Conservation (phyloP, 2,329 filamentous ascomycete species). For the Botrytis tulipae region DNA sequence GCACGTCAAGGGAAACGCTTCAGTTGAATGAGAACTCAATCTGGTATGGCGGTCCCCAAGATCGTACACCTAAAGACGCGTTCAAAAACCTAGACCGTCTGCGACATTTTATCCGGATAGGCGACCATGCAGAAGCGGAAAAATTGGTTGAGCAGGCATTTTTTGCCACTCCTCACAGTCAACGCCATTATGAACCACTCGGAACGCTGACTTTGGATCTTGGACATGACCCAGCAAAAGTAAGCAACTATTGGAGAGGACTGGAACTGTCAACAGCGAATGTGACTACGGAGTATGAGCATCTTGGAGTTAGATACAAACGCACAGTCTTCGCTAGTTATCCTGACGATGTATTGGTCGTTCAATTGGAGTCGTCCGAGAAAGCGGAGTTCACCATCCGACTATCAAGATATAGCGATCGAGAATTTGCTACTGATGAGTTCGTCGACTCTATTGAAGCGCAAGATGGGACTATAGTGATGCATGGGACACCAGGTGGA, state of each 20-base stretch:
- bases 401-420: constrained; percentile 42
- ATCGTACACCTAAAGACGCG: constrained; percentile 44
- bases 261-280: constrained; percentile 41
- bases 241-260: constrained; percentile 32
- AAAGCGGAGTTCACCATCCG: constrained; percentile 33
- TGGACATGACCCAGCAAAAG: constrained; percentile 36
- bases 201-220: constrained; percentile 44
- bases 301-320: constrained; percentile 36
- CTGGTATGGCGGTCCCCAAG: constrained; percentile 47
- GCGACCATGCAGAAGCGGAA: constrained; percentile 44
- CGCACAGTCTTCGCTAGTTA: constrained; percentile 43
- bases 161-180: constrained; percentile 46
- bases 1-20: constrained; percentile 44
- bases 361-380: constrained; percentile 33
- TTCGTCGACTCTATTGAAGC: constrained; percentile 42
- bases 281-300: constrained; percentile 40
- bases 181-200: constrained; percentile 48
- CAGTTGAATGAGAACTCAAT: constrained; percentile 50
- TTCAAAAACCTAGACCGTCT: constrained; percentile 41
- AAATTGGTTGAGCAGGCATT: constrained; percentile 44
- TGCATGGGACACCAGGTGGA: constrained; percentile 43
- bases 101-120: constrained; percentile 43
- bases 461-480: constrained; percentile 38
- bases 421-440: constrained; percentile 45
- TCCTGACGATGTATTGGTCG: constrained; percentile 42